Evolutionary conservation across 108 stramenopile genomes (phyloP).

Genomic region (Skeletonema menzelii): DNA sequence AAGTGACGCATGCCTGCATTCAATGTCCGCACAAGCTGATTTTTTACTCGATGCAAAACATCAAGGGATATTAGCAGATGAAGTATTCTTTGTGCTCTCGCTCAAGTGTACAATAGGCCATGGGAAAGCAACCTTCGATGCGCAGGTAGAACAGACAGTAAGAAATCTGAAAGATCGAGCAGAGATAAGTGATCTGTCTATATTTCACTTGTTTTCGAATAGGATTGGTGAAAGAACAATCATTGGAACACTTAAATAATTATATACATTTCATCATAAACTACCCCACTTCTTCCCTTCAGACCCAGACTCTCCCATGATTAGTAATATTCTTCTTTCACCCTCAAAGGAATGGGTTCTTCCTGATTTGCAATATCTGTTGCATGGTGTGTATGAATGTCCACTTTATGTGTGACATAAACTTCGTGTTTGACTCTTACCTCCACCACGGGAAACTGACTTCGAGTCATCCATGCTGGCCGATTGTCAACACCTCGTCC

Average conservation of each 20-base stretch:
- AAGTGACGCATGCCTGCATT: slow-evolving; percentile 47
- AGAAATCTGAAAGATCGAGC: slow-evolving; percentile 10
- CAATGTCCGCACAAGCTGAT: slow-evolving; percentile 34
- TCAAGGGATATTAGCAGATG: slow-evolving; percentile 20
- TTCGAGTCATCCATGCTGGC: background rate
- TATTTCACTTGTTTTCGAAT: slow-evolving; percentile 46
- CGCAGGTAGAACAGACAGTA: slow-evolving; percentile 27
- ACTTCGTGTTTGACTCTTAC: background rate
- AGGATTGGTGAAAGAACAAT: slow-evolving; percentile 44
- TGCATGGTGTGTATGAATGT: background rate
- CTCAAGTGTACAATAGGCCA: slow-evolving; percentile 50
- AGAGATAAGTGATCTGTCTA: background rate
- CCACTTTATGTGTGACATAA: background rate
- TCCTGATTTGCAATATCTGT: background rate
- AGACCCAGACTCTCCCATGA: background rate
- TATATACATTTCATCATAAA: background rate
- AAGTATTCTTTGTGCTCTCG: slow-evolving; percentile 45
- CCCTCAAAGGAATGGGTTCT: background rate
- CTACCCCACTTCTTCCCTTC: background rate
- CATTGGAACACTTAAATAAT: slow-evolving; percentile 19
- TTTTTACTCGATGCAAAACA: slow-evolving; percentile 32
- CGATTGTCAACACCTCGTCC: background rate
- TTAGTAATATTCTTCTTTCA: background rate
- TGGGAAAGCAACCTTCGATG: slow-evolving; percentile 35
- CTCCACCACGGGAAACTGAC: background rate